Conservation (phyloP, 2,329 filamentous ascomycete species). For the Penicillium sp. region DNA sequence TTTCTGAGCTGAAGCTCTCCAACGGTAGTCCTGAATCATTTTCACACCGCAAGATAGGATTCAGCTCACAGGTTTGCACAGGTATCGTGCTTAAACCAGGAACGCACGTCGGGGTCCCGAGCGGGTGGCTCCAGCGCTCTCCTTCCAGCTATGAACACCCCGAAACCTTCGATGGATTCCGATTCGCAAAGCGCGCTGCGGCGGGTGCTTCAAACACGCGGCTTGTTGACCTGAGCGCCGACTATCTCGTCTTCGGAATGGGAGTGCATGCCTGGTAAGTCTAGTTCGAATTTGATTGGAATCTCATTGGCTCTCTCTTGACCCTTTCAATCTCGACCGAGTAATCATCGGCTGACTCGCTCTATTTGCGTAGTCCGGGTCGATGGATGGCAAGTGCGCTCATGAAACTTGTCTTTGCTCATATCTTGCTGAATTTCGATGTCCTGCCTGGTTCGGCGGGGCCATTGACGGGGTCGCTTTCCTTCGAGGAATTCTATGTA, state of each 20-base stretch:
- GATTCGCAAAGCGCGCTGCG: conserved; percentile 18
- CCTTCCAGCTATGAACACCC: conserved; percentile 14
- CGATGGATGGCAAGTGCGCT: conserved; percentile 22
- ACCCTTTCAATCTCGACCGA: conserved; percentile 15
- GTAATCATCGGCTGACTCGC: conserved; percentile 11
- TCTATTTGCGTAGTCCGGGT: conserved; percentile 16
- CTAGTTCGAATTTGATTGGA: not conserved
- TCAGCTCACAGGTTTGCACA: not conserved
- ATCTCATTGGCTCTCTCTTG: not conserved
- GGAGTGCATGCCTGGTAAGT: conserved; percentile 23
- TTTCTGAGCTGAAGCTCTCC: conserved; percentile 13
- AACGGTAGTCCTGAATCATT: conserved; percentile 12
- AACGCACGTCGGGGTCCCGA: conserved; percentile 21
- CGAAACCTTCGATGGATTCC: conserved; percentile 20
- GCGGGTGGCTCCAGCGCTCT: conserved; percentile 16
- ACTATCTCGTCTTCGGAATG: conserved; percentile 25
- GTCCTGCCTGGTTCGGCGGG: conserved; percentile 11
- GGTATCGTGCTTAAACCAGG: conserved; percentile 20
- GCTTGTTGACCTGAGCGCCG: conserved; percentile 21
- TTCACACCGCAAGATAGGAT: not conserved
- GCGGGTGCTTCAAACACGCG: conserved; percentile 12
- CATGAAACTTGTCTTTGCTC: conserved; percentile 20
- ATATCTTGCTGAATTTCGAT: conserved; percentile 16
- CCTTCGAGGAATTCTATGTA: conserved; percentile 25
- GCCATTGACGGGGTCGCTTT: conserved; percentile 17